These are phyloP conservation scores for Sclerotinia trifoliorum DNA, from an alignment of 2,329 filamentous ascomycete species.

Conservation along the genomic window DNA sequence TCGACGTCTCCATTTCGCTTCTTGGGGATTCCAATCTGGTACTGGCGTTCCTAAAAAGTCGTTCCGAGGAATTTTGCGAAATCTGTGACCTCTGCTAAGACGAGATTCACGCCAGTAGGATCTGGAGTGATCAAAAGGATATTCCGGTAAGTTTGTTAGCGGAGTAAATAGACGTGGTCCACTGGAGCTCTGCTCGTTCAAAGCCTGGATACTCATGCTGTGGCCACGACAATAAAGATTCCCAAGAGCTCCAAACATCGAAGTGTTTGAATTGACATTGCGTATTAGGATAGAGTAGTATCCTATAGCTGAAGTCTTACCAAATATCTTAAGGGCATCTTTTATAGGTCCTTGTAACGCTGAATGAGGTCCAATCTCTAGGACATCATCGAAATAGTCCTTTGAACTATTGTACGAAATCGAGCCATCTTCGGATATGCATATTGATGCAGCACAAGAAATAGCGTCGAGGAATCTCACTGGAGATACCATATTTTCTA, in stretches of 20 bases:
- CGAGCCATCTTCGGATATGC: background rate
- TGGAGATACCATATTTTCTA: slow-evolving; percentile 45
- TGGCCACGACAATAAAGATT: slow-evolving; percentile 7
- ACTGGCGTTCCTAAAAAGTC: slow-evolving; percentile 36
- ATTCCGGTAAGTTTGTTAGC: slow-evolving; percentile 49
- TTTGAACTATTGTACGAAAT: background rate
- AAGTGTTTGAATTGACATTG: background rate
- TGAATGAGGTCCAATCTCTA: slow-evolving; percentile 27
- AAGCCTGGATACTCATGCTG: background rate
- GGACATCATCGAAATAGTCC: background rate
- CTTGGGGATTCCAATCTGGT: slow-evolving; percentile 27
- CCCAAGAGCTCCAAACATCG: background rate
- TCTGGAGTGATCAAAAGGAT: slow-evolving; percentile 53
- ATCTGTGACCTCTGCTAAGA: slow-evolving; percentile 46
- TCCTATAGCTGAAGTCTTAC: background rate
- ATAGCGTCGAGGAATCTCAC: slow-evolving; percentile 42
- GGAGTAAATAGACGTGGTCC: background rate
- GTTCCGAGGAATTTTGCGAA: slow-evolving; percentile 46
- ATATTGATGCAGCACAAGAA: background rate
- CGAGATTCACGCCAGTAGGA: slow-evolving; percentile 54
- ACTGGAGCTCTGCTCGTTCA: background rate
- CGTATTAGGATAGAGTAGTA: slow-evolving; percentile 5
- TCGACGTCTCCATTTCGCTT: slow-evolving; percentile 39
- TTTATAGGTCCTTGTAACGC: slow-evolving; percentile 22
- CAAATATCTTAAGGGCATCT: background rate